Conservation (phyloP, 2,329 filamentous ascomycete genomes). For the Aureobasidium sp. region DNA sequence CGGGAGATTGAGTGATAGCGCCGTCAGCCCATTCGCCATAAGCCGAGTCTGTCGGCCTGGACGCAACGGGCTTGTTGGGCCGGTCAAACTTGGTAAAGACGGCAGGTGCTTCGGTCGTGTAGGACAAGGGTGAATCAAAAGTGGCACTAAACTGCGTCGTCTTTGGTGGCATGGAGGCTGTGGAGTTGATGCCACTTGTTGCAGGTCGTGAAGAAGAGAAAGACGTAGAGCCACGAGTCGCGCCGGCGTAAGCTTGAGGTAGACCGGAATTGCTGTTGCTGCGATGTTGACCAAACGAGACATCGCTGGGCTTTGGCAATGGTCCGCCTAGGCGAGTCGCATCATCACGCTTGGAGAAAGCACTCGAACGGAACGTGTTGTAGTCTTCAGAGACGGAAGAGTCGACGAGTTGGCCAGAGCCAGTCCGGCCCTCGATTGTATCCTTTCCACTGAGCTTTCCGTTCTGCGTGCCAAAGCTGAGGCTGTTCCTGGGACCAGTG, state of each 20-base stretch:
- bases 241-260: slow-evolving; percentile 29
- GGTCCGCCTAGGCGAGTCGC: slow-evolving; percentile 20
- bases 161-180: slow-evolving; percentile 21
- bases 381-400: slow-evolving; percentile 64
- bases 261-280: slow-evolving; percentile 32
- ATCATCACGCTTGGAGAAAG: slow-evolving; percentile 33
- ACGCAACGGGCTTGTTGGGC: slow-evolving; percentile 20
- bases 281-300: slow-evolving; percentile 32
- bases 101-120: slow-evolving; percentile 24
- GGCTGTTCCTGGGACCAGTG: not conserved
- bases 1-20: slow-evolving; percentile 14
- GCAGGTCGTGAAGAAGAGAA: slow-evolving; percentile 21
- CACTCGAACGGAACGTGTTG: slow-evolving; percentile 39
- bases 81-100: slow-evolving; percentile 32
- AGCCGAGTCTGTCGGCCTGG: slow-evolving; percentile 6
- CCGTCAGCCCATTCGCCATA: slow-evolving; percentile 7
- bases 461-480: slow-evolving; percentile 1
- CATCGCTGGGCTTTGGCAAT: slow-evolving; percentile 16
- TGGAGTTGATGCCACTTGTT: not conserved
- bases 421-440: slow-evolving; percentile 51
- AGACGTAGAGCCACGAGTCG: slow-evolving; percentile 23
- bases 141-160: slow-evolving; percentile 20
- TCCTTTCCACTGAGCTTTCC: slow-evolving; percentile 21
- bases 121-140: slow-evolving; percentile 21
- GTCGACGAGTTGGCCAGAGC: slow-evolving; percentile 61